Evolutionary conservation across 495 filamentous ascomycete species (phyloP), one percentile per base, ranked within the genome.

Genomic region (Wilcoxina mikolae): DNA sequence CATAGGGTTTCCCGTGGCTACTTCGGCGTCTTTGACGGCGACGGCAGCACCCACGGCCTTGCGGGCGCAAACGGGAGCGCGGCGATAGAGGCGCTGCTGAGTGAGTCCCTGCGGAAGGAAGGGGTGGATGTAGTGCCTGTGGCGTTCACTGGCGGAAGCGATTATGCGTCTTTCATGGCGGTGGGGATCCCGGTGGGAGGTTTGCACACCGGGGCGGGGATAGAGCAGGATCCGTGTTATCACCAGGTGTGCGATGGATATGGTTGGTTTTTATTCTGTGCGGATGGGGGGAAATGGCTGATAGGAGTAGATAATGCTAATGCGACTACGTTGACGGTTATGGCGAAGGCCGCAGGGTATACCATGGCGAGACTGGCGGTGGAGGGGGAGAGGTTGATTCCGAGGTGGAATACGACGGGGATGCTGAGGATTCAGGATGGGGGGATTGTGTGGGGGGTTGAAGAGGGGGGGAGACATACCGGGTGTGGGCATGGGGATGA

Each of bases 151-250:
- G 69, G 70, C 7, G 65, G 68, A 1, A 71, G 67, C 26, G 71
- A 74, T 45, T 74, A 74, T 55, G 70, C 65, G 4, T 60, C 61
- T 44, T 74, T 74, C 52, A 63, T 73, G 60, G 57, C 65, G 20
- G 45, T 43, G 22, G 44, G 58, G 29, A 67, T 69, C 58, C 61
- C 72, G 59, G 57, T 69, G 59, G 43, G 71, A 17, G 71, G 72
- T 1, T 65, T 73, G 17, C 64, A 71, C 59, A 73, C 71, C 2
- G 70, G 71, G 5, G 68, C 70, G 7, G 71, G 68, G 1, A 62
- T 61, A 1, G 66, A 57, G 0, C 58, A 72, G 47, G 72, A 74
- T 49, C 64, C 68, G 15, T 73, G 71, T 53, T 74, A 74, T 50
- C 72, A 74, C 54, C 68, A 70, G 42, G 66, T 56, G 0, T 73